These are phyloP conservation scores for Pseudozyma sp. DNA, from an alignment of 1,284 basidiomycete genomes.

Conservation along the genomic window DNA sequence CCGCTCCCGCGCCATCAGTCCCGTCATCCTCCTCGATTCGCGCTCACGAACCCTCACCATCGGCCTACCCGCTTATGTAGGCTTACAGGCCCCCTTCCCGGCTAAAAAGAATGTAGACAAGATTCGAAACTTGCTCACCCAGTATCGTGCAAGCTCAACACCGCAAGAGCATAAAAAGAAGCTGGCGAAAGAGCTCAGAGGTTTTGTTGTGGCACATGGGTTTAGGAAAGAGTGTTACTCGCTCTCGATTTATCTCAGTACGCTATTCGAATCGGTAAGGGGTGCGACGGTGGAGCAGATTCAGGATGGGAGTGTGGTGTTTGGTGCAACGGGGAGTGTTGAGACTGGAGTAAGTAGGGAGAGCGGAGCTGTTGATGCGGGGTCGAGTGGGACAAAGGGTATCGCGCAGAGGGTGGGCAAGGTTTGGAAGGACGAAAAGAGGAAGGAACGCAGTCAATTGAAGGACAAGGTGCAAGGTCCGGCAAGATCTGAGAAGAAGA, in stretches of 20 bases:
- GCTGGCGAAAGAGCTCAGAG: not conserved
- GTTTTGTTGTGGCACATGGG: conserved; percentile 18
- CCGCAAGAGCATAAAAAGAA: conserved; percentile 13
- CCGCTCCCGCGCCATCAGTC: not conserved
- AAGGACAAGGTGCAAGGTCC: no score
- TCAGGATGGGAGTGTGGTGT: not conserved
- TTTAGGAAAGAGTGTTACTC: not conserved
- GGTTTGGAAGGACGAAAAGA: conserved; percentile 1
- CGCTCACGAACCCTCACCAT: conserved; percentile 11
- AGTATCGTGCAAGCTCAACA: conserved; percentile 1
- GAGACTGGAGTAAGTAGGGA: not conserved
- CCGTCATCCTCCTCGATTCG: conserved; percentile 17
- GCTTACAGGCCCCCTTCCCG: conserved; percentile 18
- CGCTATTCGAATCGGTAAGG: conserved; percentile 7
- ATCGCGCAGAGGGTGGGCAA: conserved; percentile 2
- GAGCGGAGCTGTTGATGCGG: not conserved
- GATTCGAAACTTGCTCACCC: not conserved
- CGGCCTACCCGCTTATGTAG: conserved; percentile 24
- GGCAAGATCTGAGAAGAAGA: not conserved
- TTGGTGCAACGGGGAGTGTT: not conserved
- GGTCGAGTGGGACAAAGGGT: not conserved
- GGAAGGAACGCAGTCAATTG: not conserved
- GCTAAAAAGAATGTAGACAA: not conserved
- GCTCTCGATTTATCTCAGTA: not conserved
- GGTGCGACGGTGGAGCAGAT: conserved; percentile 7